A percentile compares a stretch with the other conserved stretches of the same genome.
Evolutionary conservation across 345 rosid species (phyloP).

Genomic region (Bruguiera parviflora): DNA sequence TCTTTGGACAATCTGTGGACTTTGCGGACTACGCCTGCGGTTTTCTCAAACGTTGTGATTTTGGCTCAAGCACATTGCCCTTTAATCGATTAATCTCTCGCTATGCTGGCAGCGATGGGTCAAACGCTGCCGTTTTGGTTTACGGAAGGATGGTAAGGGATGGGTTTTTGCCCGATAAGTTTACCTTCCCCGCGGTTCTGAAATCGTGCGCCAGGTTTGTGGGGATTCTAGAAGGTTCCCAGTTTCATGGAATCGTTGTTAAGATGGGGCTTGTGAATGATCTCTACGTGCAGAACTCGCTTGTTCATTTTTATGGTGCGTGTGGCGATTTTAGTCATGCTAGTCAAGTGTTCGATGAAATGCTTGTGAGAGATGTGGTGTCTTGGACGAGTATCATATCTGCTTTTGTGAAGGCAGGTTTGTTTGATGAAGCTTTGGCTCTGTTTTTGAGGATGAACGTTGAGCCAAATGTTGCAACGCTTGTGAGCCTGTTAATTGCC

Average conservation of each 20-base stretch:
- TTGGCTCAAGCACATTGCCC: constrained; percentile 25
- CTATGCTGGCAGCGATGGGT: constrained; percentile 12
- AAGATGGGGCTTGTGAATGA: constrained; percentile 32
- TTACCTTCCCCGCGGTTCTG: constrained; percentile 41
- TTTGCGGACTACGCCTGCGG: constrained; percentile 11
- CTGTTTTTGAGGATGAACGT: constrained; percentile 41
- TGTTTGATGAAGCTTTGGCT: constrained; percentile 36
- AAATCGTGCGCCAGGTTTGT: constrained; percentile 43
- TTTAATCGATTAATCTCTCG: constrained; percentile 19
- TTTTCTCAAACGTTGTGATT: constrained; percentile 16
- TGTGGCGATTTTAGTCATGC: constrained; percentile 33
- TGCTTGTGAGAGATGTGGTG: constrained; percentile 45
- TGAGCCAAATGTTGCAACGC: constrained; percentile 33
- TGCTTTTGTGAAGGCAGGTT: constrained; percentile 30
- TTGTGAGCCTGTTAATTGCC: constrained; percentile 33
- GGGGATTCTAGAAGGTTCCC: constrained; percentile 23
- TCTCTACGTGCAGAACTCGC: constrained; percentile 40
- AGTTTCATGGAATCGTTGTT: constrained; percentile 30
- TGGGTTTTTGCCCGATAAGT: constrained; percentile 39
- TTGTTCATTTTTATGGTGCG: constrained; percentile 23
- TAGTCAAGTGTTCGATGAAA: constrained; percentile 40
- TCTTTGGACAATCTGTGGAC: constrained; percentile 18
- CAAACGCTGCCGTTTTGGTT: constrained; percentile 7
- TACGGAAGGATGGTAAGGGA: constrained; percentile 18
- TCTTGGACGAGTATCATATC: constrained; percentile 44